Conservation (phyloP, 768 basidiomycete species). For the Mycena epipterygia region DNA sequence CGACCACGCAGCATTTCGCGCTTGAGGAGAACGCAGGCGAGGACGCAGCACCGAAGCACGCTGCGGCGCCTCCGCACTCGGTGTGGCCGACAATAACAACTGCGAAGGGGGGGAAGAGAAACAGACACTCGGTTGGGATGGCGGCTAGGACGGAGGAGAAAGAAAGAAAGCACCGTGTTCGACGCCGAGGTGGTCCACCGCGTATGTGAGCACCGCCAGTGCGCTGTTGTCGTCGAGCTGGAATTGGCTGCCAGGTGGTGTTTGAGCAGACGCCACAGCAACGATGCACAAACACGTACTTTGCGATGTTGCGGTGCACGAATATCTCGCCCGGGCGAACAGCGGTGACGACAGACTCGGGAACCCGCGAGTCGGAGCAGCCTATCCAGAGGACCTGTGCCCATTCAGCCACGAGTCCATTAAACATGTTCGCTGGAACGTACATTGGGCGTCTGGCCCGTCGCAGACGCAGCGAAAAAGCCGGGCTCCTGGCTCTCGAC, state of each 20-base stretch:
- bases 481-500: slow-evolving; percentile 67
- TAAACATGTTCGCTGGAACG: background rate
- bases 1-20: slow-evolving; percentile 50
- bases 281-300: slow-evolving; percentile 63
- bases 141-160: slow-evolving; percentile 8
- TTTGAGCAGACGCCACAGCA: slow-evolving; percentile 17
- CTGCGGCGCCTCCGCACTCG: slow-evolving; percentile 82
- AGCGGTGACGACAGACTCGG: slow-evolving; percentile 80
- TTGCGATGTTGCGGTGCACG: slow-evolving; percentile 89
- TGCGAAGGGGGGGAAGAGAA: slow-evolving; percentile 42
- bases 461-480: slow-evolving; percentile 73
- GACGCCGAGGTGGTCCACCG: slow-evolving; percentile 77
- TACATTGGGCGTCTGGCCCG: slow-evolving; percentile 80
- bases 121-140: background rate
- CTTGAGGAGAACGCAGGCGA: slow-evolving; percentile 47
- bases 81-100: slow-evolving; percentile 90
- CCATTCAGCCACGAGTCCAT: background rate
- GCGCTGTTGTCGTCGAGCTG: slow-evolving; percentile 79
- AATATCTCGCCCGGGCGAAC: slow-evolving; percentile 86
- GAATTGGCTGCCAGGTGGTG: slow-evolving; percentile 68
- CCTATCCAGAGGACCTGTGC: slow-evolving; percentile 84
- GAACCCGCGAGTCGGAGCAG: slow-evolving; percentile 89
- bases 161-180: slow-evolving; percentile 76
- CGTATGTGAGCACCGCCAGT: slow-evolving; percentile 80
- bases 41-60: slow-evolving; percentile 63